Evolutionary conservation across 129 eudicot species (phyloP), one percentile per base, ranked within the genome.

Genomic region (Glebionis coronaria): DNA sequence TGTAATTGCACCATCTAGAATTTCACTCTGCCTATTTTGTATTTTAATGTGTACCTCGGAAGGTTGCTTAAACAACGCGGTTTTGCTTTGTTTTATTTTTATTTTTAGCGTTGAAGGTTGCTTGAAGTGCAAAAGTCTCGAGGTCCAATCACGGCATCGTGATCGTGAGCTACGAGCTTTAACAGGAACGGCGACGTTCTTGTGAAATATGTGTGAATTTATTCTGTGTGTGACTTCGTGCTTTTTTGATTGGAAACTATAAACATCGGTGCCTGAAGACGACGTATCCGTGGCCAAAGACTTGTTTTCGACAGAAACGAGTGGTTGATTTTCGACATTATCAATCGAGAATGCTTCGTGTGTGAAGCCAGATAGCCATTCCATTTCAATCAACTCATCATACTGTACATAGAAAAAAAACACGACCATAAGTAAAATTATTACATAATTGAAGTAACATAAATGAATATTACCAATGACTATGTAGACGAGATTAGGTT

Each of bases 311-410:
- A 78, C 23, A 56, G 94, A 74, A 59, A 81, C 70, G 46, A 75
- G 51, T 2, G 76, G 87, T 55, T 76, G 67, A 72, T 77, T 83
- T 45, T 81, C 90, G 52, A 83, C 21, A n/a, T 86, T 91, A 69
- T 73, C 97, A 74, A 77, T 84, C 16, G 97, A 79, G 83, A 89
- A 84, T 20, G 99, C 86, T 50, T 93, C 99, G 53, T 93, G 90
- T 64, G 81, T 90, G 74, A 93, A 82, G 62, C 82, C 82, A 59
- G 99, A 84, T 2, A 93, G 95, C 99, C 99, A 93, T 81, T 93
- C 99, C 3, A 89, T 81, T 74, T 93, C 97, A 31, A 88, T 88
- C 87, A 93, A 56, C 44, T 93, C 93, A 69, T 93, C 95, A 23
- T 84, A 84, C 97, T 93, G 96, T n/a, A n/a, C n/a, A n/a, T n/a